Conservation (phyloP, 495 filamentous ascomycete genomes). For the Tuber calosporum region DNA sequence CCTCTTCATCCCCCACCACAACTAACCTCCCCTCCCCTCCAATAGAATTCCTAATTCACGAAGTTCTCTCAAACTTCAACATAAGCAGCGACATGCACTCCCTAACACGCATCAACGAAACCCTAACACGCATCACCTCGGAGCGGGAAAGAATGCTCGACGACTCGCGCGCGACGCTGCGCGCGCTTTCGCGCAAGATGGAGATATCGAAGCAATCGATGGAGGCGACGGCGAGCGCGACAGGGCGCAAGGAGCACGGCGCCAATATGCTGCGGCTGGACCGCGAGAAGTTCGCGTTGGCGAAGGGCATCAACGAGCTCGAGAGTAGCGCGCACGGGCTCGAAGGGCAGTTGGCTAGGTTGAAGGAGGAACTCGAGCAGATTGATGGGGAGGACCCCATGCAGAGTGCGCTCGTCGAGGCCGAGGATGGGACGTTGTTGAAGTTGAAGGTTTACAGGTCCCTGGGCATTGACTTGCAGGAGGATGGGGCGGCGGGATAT, state of each 20-base stretch:
- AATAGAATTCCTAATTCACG: conserved; percentile 64
- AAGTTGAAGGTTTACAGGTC: conserved; percentile 86
- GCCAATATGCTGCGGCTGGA: conserved; percentile 42
- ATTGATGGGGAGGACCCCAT: conserved; percentile 65
- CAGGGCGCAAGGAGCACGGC: conserved; percentile 36
- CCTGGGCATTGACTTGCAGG: conserved; percentile 83
- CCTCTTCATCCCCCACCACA: conserved; percentile 9
- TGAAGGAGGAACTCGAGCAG: conserved; percentile 68
- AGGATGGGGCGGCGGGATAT: conserved; percentile 68
- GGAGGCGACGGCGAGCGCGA: conserved; percentile 35
- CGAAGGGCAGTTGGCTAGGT: conserved; percentile 67
- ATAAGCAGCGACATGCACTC: conserved; percentile 77
- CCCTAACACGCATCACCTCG: conserved; percentile 67
- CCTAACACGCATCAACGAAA: conserved; percentile 78
- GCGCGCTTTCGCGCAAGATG: conserved; percentile 28
- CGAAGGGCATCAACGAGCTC: conserved; percentile 76
- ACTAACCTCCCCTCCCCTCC: conserved; percentile 13
- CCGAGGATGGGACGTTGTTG: conserved; percentile 55
- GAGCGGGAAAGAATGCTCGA: conserved; percentile 68
- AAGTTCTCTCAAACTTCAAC: conserved; percentile 91
- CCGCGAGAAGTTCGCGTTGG: conserved; percentile 76
- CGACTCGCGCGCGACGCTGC: conserved; percentile 44
- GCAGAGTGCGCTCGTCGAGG: conserved; percentile 54
- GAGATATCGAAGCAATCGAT: conserved; percentile 30
- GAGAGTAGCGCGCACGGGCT: conserved; percentile 89